Base-by-base conservation (phyloP, 2,329 filamentous ascomycete genomes). In the Trichoderma arundinaceum region DNA sequence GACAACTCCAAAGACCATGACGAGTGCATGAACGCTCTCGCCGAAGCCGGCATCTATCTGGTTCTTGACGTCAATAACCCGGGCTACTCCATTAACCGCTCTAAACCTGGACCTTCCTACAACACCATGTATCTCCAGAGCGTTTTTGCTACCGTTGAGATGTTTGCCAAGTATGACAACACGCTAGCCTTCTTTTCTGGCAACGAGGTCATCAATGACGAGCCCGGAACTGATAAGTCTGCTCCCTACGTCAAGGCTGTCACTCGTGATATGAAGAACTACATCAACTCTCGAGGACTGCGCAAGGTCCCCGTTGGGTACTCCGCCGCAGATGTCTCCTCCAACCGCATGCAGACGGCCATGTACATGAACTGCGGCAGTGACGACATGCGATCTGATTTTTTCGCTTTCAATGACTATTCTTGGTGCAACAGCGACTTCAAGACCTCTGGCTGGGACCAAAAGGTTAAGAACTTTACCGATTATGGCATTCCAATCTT, bases 351-450 rank as follows among this genome's bases (percentile, higher is more conserved):
- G 80, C 87, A 97, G 81, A 92, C 92, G 77, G 93, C 94, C 54
- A 75, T 89, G 62, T 97, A 96, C 85, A 92, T 97, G 88, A 97
- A 97, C 86, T 97, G 94, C 76, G 94, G 94, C 68, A 82, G 86
- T 63, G 91, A 94, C 56, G 90, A 94, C 69, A 88, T 90, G 81
- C 90, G 94, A 71, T 92, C 89, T 72, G 93, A 97, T 79, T 94
- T 94, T 82, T 94, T 93, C 74, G 91, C 90, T 67, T 93, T 94
- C 81, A 95, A 95, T 80, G 92, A 94, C 80, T 94, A 94, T 81
- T 94, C 91, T 2, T 94, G 90, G 90, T 94, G 92, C 78, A 89
- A 89, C 69, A 89, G 88, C 53, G 83, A 87, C 71, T 94, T 90
- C 81, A 77, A 78, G 53, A 82, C 79, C 52, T 90, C 93, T 46